phyloP scores from a whole-genome alignment of 2,329 filamentous ascomycete species.

The Beauveria pseudobassiana region DNA sequence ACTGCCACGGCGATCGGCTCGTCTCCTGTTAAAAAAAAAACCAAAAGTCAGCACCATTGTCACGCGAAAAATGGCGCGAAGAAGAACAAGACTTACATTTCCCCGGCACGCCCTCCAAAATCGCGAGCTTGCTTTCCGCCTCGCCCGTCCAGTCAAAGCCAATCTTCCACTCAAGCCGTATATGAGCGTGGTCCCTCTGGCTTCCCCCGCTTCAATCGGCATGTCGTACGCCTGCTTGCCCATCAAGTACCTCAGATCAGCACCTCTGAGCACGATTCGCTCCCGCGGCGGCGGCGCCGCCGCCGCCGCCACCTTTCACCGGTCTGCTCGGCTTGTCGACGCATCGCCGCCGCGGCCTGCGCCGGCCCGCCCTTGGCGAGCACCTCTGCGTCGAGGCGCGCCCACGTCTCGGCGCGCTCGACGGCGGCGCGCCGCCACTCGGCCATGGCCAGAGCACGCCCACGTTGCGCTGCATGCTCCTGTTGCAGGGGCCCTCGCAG shows the following conservation, averaged over 20 bases:
- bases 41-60: conserved; percentile 7
- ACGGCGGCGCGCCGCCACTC: conserved; percentile 58
- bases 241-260: conserved; percentile 46
- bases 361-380: conserved; percentile 23
- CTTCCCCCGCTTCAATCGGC: conserved; percentile 26
- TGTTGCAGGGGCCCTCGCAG: conserved; percentile 28
- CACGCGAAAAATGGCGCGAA: neutral
- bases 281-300: conserved; percentile 11
- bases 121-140: conserved; percentile 49
- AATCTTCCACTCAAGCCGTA: conserved; percentile 56
- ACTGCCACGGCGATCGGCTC: conserved; percentile 47
- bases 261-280: conserved; percentile 16
- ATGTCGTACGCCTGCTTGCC: conserved; percentile 44
- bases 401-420: conserved; percentile 57
- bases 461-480: conserved; percentile 48
- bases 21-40: conserved; percentile 39
- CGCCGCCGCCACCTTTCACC: conserved; percentile 13
- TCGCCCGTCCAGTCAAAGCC: conserved; percentile 68
- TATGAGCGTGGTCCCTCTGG: conserved; percentile 29
- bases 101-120: conserved; percentile 49
- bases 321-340: conserved; percentile 16
- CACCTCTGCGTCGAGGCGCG: conserved; percentile 42
- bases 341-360: conserved; percentile 18
- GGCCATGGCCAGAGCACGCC: conserved; percentile 55
- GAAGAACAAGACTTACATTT: conserved; percentile 47